Conservation (phyloP, 495 filamentous ascomycete genomes). For the Filosporella fistucella region DNA sequence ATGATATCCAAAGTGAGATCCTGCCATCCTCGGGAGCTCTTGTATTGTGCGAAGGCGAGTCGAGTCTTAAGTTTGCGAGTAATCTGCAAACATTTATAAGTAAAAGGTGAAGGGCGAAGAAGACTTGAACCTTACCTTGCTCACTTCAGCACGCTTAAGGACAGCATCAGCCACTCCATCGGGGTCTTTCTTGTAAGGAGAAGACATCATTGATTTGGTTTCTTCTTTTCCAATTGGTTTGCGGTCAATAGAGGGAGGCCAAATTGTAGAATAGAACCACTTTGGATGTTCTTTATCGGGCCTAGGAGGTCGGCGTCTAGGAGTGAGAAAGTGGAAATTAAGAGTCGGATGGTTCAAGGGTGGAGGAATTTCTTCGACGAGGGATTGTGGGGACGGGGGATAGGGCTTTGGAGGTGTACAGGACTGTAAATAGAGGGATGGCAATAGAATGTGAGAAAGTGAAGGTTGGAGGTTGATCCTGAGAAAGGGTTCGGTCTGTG, state of each 20-base stretch:
- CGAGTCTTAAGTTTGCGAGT: conserved; percentile 87
- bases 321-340: conserved; percentile 10
- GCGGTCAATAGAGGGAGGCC: neutral
- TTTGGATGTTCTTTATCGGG: conserved; percentile 15
- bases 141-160: conserved; percentile 69
- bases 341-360: too few species aligned
- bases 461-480: too few species aligned
- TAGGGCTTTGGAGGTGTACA: too few species aligned
- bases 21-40: conserved; percentile 87
- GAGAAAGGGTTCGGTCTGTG: too few species aligned
- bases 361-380: too few species aligned
- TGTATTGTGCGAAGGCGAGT: conserved; percentile 92
- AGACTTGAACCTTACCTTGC: conserved; percentile 58
- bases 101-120: conserved; percentile 3
- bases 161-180: conserved; percentile 67
- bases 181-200: conserved; percentile 53
- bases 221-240: too few species aligned
- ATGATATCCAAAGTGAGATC: conserved; percentile 70
- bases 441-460: too few species aligned
- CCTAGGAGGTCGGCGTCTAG: conserved; percentile 14
- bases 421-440: too few species aligned
- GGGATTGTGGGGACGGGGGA: too few species aligned
- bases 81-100: conserved; percentile 53
- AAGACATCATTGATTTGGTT: conserved; percentile 37
- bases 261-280: too few species aligned